phyloP scores from a whole-genome alignment of 495 filamentous ascomycete species.

The Monascus purpureus region DNA sequence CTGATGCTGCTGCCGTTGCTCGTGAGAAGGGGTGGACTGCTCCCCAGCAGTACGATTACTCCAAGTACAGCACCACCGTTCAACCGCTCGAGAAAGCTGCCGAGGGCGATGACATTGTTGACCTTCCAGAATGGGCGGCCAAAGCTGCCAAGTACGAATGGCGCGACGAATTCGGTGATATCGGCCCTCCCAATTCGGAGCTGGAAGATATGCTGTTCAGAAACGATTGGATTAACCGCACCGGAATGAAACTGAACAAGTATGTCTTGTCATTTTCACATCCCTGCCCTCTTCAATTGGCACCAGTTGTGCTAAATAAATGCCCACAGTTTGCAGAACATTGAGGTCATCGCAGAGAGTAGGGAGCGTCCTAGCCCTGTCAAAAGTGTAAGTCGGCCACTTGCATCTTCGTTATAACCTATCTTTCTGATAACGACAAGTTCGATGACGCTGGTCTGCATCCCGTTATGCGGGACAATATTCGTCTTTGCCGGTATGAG shows the following conservation, averaged over 20 bases:
- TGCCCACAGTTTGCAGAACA: constrained; percentile 14
- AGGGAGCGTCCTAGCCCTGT: constrained; percentile 15
- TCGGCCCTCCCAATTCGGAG: constrained; percentile 52
- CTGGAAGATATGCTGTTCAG: constrained; percentile 67
- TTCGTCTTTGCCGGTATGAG: constrained; percentile 49
- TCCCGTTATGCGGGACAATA: constrained; percentile 66
- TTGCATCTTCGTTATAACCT: constrained; percentile 33
- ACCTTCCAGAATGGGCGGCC: constrained; percentile 34
- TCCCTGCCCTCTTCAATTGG: no score
- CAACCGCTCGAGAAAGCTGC: constrained; percentile 13
- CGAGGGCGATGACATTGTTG: constrained; percentile 7
- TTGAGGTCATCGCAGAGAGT: constrained; percentile 20
- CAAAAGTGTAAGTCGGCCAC: constrained; percentile 18
- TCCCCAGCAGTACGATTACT: constrained; percentile 40
- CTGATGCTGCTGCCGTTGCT: constrained; percentile 16
- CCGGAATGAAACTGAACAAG: constrained; percentile 27
- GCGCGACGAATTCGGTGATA: constrained; percentile 71
- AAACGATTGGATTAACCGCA: constrained; percentile 25
- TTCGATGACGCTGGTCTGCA: constrained; percentile 76
- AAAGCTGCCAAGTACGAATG: constrained; percentile 64
- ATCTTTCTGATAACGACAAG: constrained; percentile 10
- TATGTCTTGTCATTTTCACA: no score
- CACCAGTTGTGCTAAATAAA: no score
- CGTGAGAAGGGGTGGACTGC: constrained; percentile 39
- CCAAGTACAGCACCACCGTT: constrained; percentile 25